These are phyloP conservation scores for Emmonsiellopsis sp. DNA, from an alignment of 2,329 filamentous ascomycete genomes.

Conservation along the genomic window DNA sequence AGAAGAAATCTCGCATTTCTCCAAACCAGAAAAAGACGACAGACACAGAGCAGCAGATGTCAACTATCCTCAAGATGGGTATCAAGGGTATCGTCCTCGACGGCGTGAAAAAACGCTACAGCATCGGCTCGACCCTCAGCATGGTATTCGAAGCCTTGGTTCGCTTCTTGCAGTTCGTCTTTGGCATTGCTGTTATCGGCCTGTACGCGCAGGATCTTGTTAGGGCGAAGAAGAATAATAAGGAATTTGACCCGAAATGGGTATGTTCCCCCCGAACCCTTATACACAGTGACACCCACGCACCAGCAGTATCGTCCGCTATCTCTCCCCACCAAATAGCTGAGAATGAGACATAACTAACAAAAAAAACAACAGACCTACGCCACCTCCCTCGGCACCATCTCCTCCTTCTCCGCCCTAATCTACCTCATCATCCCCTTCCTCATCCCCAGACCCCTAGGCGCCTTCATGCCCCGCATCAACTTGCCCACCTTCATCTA, in stretches of 20 bases:
- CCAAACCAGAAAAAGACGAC: neutral
- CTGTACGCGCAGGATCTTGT: slow-evolving; percentile 66
- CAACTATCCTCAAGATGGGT: slow-evolving; percentile 1
- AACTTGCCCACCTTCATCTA: slow-evolving; percentile 49
- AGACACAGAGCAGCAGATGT: neutral
- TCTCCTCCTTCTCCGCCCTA: slow-evolving; percentile 56
- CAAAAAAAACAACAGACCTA: slow-evolving; percentile 46
- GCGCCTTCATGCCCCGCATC: slow-evolving; percentile 16
- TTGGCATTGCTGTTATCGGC: slow-evolving; percentile 67
- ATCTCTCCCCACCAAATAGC: neutral
- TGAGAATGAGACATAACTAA: neutral
- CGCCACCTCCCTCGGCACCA: slow-evolving; percentile 59
- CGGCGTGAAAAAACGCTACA: slow-evolving; percentile 13
- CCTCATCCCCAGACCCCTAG: slow-evolving; percentile 23
- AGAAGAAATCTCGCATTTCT: neutral
- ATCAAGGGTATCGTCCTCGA: slow-evolving; percentile 14
- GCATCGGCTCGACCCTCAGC: slow-evolving; percentile 11
- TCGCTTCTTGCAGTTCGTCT: slow-evolving; percentile 68
- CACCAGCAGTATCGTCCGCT: neutral
- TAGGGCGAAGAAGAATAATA: slow-evolving; percentile 40
- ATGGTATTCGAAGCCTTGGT: slow-evolving; percentile 34
- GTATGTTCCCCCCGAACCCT: slow-evolving; percentile 38
- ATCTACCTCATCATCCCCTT: slow-evolving; percentile 59
- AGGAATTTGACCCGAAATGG: slow-evolving; percentile 59
- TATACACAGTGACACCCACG: neutral